phyloP scores from a whole-genome alignment of 2,329 filamentous ascomycete genomes.

The Ophiostoma himal-ulmi region DNA sequence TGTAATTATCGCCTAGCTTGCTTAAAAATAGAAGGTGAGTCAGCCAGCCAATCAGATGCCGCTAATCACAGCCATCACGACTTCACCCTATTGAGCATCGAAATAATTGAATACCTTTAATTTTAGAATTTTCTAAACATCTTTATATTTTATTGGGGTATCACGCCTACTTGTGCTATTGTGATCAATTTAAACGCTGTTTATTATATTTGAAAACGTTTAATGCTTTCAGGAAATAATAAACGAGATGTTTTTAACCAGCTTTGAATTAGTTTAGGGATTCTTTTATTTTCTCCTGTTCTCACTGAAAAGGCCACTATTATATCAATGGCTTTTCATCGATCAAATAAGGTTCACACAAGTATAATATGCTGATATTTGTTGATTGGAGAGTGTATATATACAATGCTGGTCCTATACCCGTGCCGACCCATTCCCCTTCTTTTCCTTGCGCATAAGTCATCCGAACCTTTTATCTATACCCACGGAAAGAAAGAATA shows the following conservation, averaged over 20 bases:
- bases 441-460: slow-evolving; percentile 10
- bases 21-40: slow-evolving; percentile 8
- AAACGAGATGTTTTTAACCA: background rate
- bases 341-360: background rate
- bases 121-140: too few species aligned
- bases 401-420: slow-evolving; percentile 16
- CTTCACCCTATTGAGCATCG: background rate
- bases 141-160: background rate
- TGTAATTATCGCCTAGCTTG: background rate
- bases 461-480: slow-evolving; percentile 14
- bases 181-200: too few species aligned
- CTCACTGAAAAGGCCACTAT: too few species aligned
- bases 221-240: background rate
- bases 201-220: too few species aligned
- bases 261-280: too few species aligned
- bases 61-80: background rate
- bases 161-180: too few species aligned
- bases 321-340: too few species aligned
- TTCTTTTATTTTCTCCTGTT: background rate
- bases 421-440: slow-evolving; percentile 1
- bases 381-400: slow-evolving; percentile 24
- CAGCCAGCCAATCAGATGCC: background rate
- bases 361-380: background rate
- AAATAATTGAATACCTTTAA: background rate
- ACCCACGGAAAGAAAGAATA: slow-evolving; percentile 7